Conservation (phyloP, 169 alveolate species). For the Cryptosporidium viatorum region DNA sequence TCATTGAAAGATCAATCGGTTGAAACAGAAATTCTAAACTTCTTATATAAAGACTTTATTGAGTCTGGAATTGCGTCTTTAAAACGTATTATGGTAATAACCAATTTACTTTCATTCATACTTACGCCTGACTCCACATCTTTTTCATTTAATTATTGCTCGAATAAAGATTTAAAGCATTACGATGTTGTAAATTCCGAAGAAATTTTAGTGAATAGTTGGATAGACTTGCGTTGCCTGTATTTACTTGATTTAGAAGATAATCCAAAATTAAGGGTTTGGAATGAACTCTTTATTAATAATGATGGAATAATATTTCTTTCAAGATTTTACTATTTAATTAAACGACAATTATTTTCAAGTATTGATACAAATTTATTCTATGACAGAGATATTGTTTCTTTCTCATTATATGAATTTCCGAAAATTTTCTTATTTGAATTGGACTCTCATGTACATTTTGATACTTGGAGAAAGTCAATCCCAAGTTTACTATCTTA, state of each 20-base stretch:
- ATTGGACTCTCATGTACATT: not conserved
- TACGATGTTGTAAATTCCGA: not conserved
- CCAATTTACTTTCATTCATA: slow-evolving; percentile 1
- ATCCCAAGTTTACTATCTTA: not conserved
- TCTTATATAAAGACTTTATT: slow-evolving; percentile 20
- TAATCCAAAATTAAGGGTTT: slow-evolving; percentile 9
- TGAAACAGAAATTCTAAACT: slow-evolving; percentile 31
- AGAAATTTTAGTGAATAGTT: not conserved
- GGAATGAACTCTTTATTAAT: slow-evolving; percentile 19
- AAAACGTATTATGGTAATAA: slow-evolving; percentile 7
- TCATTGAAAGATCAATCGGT: not conserved
- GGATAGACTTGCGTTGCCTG: slow-evolving; percentile 46
- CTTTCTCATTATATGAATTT: slow-evolving; percentile 13
- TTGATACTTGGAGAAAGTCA: slow-evolving; percentile 38
- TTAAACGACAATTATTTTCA: slow-evolving; percentile 20
- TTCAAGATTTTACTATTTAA: slow-evolving; percentile 17
- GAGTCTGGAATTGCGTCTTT: slow-evolving; percentile 8
- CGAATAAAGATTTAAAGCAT: not conserved
- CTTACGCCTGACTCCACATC: not conserved
- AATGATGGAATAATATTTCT: slow-evolving; percentile 53
- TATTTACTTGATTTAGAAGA: slow-evolving; percentile 42
- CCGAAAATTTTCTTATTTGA: slow-evolving; percentile 9
- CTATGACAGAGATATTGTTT: slow-evolving; percentile 37
- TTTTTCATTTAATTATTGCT: not conserved
- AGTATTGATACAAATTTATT: slow-evolving; percentile 35